These are phyloP conservation scores for Cyclotella choctawhatcheeana DNA, from an alignment of 108 stramenopile genomes.

Conservation along the genomic window DNA sequence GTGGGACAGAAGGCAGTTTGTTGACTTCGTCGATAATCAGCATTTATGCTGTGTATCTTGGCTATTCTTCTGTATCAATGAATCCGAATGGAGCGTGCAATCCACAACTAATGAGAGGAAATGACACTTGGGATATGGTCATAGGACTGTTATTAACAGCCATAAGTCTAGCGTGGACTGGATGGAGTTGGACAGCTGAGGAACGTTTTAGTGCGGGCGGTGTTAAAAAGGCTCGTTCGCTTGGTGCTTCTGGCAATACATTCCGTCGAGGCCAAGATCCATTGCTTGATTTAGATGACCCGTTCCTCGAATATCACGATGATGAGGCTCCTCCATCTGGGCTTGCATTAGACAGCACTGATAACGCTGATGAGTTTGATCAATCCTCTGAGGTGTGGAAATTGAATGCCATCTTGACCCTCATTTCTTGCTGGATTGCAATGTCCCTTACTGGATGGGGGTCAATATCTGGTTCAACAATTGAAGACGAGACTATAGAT, in stretches of 20 bases:
- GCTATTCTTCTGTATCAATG: slow-evolving; percentile 71
- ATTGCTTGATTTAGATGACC: slow-evolving; percentile 72
- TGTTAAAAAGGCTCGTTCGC: slow-evolving; percentile 54
- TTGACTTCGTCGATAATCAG: slow-evolving; percentile 83
- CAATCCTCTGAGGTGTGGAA: slow-evolving; percentile 73
- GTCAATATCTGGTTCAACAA: slow-evolving; percentile 44
- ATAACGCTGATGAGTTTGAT: slow-evolving; percentile 24
- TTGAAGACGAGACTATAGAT: slow-evolving; percentile 47
- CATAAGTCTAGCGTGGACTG: slow-evolving; percentile 83
- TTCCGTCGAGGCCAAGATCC: slow-evolving; percentile 48
- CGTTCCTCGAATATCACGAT: slow-evolving; percentile 69
- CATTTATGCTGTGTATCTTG: slow-evolving; percentile 87
- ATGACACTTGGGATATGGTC: no score
- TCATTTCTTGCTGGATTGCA: slow-evolving; percentile 85
- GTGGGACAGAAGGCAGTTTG: slow-evolving; percentile 71
- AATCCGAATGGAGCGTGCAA: slow-evolving; percentile 87
- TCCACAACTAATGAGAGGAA: slow-evolving; percentile 68
- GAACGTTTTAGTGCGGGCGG: slow-evolving; percentile 35
- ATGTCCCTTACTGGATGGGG: slow-evolving; percentile 97
- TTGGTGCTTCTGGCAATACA: slow-evolving; percentile 19
- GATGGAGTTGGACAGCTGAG: slow-evolving; percentile 73
- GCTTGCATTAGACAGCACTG: slow-evolving; percentile 52
- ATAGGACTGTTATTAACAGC: slow-evolving; percentile 81
- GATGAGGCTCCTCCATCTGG: slow-evolving; percentile 65
- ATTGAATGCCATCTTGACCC: slow-evolving; percentile 86